phyloP scores from a whole-genome alignment of 306 rosid species.

The Glycine tomentella region DNA sequence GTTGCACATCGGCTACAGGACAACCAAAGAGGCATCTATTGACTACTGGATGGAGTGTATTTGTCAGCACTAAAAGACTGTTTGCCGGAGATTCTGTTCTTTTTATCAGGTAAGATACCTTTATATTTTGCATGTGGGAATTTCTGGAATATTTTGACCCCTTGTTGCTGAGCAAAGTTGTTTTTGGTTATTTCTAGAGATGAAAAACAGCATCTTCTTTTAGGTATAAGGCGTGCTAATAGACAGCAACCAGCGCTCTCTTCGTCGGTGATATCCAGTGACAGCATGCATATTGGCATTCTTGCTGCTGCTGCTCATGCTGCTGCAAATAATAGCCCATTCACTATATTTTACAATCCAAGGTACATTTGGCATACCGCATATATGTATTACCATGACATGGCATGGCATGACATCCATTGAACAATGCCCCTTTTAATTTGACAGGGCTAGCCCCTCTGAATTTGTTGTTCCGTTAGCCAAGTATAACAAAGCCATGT shows the following conservation, averaged over 20 bases:
- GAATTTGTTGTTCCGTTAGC: conserved; percentile 96
- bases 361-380: conserved; percentile 59
- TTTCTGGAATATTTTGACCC: conserved; percentile 35
- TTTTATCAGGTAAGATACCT: conserved; percentile 74
- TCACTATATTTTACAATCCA: conserved; percentile 94
- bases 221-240: conserved; percentile 87
- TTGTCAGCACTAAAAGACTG: conserved; percentile 93
- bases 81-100: conserved; percentile 99
- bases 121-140: conserved; percentile 12
- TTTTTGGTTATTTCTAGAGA: conserved; percentile 61
- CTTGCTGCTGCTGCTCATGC: conserved; percentile 99
- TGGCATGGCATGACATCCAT: conserved; percentile 37
- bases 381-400: conserved; percentile 26
- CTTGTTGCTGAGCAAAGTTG: conserved; percentile 34
- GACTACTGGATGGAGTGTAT: conserved; percentile 99
- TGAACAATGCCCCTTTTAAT: conserved; percentile 49
- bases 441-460: conserved; percentile 92
- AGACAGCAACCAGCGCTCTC: conserved; percentile 95
- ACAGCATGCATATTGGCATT: conserved; percentile 98
- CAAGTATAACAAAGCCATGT: conserved; percentile 93
- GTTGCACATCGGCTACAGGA: conserved; percentile 64
- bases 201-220: conserved; percentile 89
- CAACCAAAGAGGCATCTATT: conserved; percentile 96
- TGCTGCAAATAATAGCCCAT: conserved; percentile 92
- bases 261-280: conserved; percentile 97